phyloP scores from a whole-genome alignment of 805 yeast genomes.

The Nakazawaea populi region DNA sequence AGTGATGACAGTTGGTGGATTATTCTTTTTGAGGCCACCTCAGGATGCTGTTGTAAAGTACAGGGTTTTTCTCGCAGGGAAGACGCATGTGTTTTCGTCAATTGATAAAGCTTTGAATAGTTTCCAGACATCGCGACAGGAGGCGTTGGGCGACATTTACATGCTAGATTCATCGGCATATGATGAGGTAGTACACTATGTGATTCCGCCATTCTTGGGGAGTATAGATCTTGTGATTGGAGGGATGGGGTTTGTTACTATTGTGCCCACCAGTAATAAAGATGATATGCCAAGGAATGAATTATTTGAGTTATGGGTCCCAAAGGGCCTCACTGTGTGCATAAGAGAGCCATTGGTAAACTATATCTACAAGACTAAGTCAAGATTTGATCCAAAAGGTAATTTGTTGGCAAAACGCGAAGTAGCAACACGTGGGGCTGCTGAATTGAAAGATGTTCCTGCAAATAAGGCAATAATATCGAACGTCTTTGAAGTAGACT shows the following conservation, averaged over 20 bases:
- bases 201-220: conserved; percentile 70
- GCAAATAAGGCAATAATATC: conserved; percentile 17
- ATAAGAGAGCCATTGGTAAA: conserved; percentile 33
- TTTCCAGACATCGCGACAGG: conserved; percentile 17
- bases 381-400: conserved; percentile 13
- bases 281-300: conserved; percentile 17
- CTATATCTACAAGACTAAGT: conserved; percentile 20
- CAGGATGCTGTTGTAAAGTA: conserved; percentile 39
- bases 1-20: conserved; percentile 48
- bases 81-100: conserved; percentile 26
- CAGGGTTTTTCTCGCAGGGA: conserved; percentile 37
- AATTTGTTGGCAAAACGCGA: conserved; percentile 13
- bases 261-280: conserved; percentile 50
- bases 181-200: conserved; percentile 33
- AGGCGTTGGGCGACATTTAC: conserved; percentile 19
- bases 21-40: conserved; percentile 55
- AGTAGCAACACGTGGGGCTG: conserved; percentile 10
- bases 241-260: conserved; percentile 56
- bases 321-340: conserved; percentile 46
- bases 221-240: conserved; percentile 58
- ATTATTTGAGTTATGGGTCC: conserved; percentile 46
- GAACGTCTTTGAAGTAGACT: conserved; percentile 16
- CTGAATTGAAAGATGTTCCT: conserved; percentile 12
- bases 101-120: conserved; percentile 23
- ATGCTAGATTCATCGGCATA: conserved; percentile 19